Percentiles rank a stretch among this genome's conserved stretches.
These are phyloP conservation scores for Sanghuangporus sanghuang DNA, from an alignment of 1,284 basidiomycete genomes.

Conservation along the genomic window DNA sequence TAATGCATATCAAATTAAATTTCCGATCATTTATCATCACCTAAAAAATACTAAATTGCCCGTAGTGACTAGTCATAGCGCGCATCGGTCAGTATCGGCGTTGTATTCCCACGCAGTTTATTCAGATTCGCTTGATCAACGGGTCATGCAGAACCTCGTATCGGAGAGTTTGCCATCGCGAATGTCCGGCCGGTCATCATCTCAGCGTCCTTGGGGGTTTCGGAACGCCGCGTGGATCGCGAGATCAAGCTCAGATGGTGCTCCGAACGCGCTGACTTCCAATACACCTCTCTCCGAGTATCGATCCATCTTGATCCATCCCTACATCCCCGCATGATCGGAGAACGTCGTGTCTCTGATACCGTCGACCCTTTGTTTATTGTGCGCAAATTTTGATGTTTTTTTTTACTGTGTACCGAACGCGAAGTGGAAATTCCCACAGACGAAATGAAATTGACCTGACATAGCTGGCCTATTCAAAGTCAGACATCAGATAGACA, in stretches of 20 bases:
- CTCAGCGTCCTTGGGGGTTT: neutral
- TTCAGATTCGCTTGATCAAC: neutral
- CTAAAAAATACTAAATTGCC: no score
- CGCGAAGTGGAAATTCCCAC: no score
- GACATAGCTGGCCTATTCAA: no score
- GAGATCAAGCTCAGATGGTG: conserved; percentile 6
- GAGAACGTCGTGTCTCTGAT: no score
- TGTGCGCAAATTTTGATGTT: no score
- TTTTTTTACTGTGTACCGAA: no score
- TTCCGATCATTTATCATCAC: no score
- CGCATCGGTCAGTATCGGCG: neutral
- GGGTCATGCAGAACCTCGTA: neutral
- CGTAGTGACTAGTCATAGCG: neutral
- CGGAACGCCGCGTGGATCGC: neutral
- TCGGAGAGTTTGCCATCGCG: neutral
- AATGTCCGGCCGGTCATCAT: neutral
- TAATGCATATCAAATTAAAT: no score
- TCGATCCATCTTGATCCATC: neutral
- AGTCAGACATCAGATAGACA: no score
- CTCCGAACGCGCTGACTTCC: conserved; percentile 2
- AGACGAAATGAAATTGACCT: no score
- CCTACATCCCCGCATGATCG: no score
- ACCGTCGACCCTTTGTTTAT: no score
- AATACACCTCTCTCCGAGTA: neutral
- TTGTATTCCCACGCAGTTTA: neutral